phyloP scores from a whole-genome alignment of 208 protist species.

The Acanthamoeba castellanii region DNA sequence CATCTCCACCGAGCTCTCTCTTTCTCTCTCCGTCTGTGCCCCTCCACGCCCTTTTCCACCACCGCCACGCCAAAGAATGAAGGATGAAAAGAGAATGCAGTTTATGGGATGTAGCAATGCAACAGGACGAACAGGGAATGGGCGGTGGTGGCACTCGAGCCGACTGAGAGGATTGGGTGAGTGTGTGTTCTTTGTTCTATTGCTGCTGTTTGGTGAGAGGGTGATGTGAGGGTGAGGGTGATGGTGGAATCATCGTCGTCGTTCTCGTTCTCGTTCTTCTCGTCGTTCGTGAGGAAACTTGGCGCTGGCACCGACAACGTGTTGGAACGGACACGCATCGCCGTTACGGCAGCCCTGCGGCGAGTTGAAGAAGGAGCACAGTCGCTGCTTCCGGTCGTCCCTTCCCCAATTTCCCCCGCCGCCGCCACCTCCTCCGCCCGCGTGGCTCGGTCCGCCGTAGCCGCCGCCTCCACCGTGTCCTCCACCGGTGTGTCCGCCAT shows the following conservation, averaged over 20 bases:
- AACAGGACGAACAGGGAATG: no score
- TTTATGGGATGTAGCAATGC: no score
- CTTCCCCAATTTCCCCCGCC: constrained; percentile 1
- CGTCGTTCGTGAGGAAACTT: constrained; percentile 8
- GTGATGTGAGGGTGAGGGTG: background rate
- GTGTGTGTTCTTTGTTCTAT: no score
- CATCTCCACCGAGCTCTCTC: no score
- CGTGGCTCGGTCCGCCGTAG: background rate
- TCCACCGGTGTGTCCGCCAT: background rate
- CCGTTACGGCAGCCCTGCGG: constrained; percentile 17
- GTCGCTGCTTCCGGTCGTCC: background rate
- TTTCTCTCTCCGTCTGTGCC: no score
- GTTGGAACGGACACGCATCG: background rate
- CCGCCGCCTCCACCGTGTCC: no score
- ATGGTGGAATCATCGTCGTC: background rate
- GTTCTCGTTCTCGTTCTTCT: background rate
- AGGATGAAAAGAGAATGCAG: no score
- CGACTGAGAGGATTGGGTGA: no score
- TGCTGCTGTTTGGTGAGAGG: background rate
- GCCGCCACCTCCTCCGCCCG: background rate
- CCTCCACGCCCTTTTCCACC: no score
- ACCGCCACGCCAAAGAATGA: no score
- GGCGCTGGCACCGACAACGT: background rate
- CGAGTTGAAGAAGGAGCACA: constrained; percentile 44
- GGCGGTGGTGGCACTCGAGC: no score